Evolutionary conservation across 768 basidiomycete species (phyloP).

Genomic region (Omphalotus guepiniiformis): DNA sequence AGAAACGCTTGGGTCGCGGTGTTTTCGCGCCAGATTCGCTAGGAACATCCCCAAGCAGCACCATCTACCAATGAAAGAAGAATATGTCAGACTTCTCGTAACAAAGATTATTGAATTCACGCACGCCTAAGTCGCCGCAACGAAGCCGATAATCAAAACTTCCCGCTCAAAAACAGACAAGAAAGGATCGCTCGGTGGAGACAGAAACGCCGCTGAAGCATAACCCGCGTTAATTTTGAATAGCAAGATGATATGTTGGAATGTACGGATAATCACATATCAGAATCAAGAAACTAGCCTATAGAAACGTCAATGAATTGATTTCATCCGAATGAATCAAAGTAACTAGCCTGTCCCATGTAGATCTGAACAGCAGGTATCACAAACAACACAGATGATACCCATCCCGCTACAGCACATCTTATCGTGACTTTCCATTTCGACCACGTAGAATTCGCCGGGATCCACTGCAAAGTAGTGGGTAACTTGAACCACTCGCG

Average conservation of each 20-base stretch:
- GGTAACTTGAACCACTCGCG: constrained; percentile 23
- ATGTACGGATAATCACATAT: constrained; percentile 38
- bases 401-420: constrained; percentile 59
- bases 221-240: not conserved
- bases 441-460: constrained; percentile 46
- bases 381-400: constrained; percentile 54
- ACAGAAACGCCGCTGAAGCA: constrained; percentile 53
- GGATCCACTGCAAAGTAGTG: constrained; percentile 46
- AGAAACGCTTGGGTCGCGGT: constrained; percentile 35
- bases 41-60: constrained; percentile 59
- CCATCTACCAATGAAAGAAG: constrained; percentile 46
- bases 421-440: constrained; percentile 60
- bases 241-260: not conserved
- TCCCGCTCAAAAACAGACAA: constrained; percentile 67
- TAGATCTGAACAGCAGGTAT: constrained; percentile 43
- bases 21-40: constrained; percentile 49
- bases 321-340: not conserved
- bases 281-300: constrained; percentile 65
- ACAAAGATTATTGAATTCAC: constrained; percentile 22
- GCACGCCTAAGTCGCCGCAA: constrained; percentile 55
- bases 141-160: constrained; percentile 46
- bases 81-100: not conserved
- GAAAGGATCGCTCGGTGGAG: constrained; percentile 66
- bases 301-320: not conserved
- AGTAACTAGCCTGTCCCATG: constrained; percentile 52